Percentiles rank a stretch among this genome's conserved stretches.
Evolutionary conservation across 768 basidiomycete genomes (phyloP).

Genomic region (Agrocybe pediades): DNA sequence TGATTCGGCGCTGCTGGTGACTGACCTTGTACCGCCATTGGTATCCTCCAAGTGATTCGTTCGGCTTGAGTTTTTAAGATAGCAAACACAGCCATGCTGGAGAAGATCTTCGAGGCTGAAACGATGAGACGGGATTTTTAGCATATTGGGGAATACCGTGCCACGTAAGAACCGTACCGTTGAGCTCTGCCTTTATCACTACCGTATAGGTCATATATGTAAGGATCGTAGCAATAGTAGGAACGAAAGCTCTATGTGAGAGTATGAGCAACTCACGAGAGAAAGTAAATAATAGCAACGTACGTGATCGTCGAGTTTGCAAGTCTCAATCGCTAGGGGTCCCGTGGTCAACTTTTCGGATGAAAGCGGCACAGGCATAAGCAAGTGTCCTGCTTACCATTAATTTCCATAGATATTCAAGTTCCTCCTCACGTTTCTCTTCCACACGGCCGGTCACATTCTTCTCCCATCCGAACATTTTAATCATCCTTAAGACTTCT

Average conservation of each 20-base stretch:
- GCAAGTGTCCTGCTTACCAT: not conserved
- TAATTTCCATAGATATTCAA: slow-evolving; percentile 52
- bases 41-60: not conserved
- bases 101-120: slow-evolving; percentile 44
- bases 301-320: not conserved
- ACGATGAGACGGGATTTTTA: slow-evolving; percentile 17
- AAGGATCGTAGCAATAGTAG: slow-evolving; percentile 63
- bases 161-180: slow-evolving; percentile 10
- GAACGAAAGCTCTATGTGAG: slow-evolving; percentile 53
- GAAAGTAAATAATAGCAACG: not conserved
- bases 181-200: slow-evolving; percentile 23
- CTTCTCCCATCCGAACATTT: slow-evolving; percentile 72
- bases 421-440: slow-evolving; percentile 64
- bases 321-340: not conserved
- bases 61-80: not conserved
- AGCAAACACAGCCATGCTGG: slow-evolving; percentile 49
- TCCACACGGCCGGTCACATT: slow-evolving; percentile 54
- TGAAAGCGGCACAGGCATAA: not conserved
- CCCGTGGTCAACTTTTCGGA: not conserved
- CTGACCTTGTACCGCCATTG: too few relatives aligned
- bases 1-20: too few relatives aligned
- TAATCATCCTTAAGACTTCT: slow-evolving; percentile 69
- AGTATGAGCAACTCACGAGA: not conserved
- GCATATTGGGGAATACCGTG: slow-evolving; percentile 24
- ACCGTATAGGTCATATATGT: slow-evolving; percentile 62